Percentiles rank a stretch among this genome's conserved stretches.
phyloP scores from a whole-genome alignment of 2,329 filamentous ascomycete genomes.

The Neospermospora avenae region DNA sequence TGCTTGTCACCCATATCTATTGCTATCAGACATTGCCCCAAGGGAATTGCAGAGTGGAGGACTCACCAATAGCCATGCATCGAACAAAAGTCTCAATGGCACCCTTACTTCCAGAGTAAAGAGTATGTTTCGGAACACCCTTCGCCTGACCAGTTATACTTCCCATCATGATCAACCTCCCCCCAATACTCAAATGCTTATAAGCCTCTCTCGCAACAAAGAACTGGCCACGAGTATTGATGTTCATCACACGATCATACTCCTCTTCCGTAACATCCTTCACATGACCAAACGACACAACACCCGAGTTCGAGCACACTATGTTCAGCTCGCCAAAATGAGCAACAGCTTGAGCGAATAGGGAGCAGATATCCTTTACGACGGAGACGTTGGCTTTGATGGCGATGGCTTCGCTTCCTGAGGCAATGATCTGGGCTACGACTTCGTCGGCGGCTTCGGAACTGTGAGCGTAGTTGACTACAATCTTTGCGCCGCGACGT shows the following conservation, averaged over 20 bases:
- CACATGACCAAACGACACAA: constrained; percentile 49
- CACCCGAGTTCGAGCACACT: constrained; percentile 38
- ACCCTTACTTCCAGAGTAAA: constrained; percentile 75
- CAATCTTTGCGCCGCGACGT: constrained; percentile 59
- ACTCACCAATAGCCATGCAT: constrained; percentile 64
- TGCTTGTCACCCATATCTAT: constrained; percentile 57
- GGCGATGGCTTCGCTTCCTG: constrained; percentile 51
- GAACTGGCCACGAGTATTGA: constrained; percentile 68
- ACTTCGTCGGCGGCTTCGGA: constrained; percentile 60
- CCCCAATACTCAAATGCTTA: constrained; percentile 66
- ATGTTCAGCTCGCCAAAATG: constrained; percentile 34
- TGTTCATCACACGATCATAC: constrained; percentile 50
- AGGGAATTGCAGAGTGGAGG: neutral
- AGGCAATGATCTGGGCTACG: constrained; percentile 56
- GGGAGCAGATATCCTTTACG: constrained; percentile 37
- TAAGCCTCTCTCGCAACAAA: constrained; percentile 75
- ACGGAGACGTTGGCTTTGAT: constrained; percentile 57
- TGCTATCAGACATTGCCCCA: constrained; percentile 46
- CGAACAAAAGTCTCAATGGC: constrained; percentile 75
- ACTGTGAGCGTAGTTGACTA: constrained; percentile 56
- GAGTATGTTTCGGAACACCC: constrained; percentile 66
- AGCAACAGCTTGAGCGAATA: constrained; percentile 30
- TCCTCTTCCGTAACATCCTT: constrained; percentile 33
- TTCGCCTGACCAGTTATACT: constrained; percentile 66
- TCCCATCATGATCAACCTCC: constrained; percentile 71